A percentile compares a stretch with the other conserved stretches of the same genome.
Evolutionary conservation across 2,329 filamentous ascomycete genomes (phyloP).

Genomic region (Mycosphaerella sp.): DNA sequence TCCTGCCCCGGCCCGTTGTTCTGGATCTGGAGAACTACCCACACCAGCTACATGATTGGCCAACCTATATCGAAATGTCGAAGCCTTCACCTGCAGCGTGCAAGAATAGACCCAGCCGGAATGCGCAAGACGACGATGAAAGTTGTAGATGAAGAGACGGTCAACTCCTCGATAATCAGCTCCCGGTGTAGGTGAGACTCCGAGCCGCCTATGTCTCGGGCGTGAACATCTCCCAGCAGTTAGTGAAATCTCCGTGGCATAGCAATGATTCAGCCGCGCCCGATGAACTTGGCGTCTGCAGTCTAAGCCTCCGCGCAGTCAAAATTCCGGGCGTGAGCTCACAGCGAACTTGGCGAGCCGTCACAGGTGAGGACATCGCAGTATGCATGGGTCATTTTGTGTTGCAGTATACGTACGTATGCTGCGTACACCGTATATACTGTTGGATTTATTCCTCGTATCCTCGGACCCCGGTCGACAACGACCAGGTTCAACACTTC

Average conservation of each 20-base stretch:
- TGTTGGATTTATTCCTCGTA: no score
- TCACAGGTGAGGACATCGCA: no score
- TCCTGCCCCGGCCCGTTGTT: neutral
- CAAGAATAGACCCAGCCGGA: neutral
- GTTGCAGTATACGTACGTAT: no score
- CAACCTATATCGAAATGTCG: neutral
- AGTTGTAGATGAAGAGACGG: neutral
- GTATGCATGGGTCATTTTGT: no score
- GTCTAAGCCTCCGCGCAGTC: no score
- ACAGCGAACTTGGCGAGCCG: no score
- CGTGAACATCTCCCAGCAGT: neutral
- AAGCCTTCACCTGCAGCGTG: neutral
- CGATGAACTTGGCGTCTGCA: no score
- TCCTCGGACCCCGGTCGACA: no score
- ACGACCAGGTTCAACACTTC: no score
- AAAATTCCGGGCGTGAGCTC: no score
- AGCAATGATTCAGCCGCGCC: no score
- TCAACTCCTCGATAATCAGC: neutral
- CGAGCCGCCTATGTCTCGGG: neutral
- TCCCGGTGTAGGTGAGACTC: neutral
- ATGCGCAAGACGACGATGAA: neutral
- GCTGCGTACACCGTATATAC: no score
- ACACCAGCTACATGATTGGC: neutral
- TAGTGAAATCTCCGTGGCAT: neutral
- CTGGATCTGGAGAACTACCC: neutral